These are phyloP conservation scores for Zalerion maritima DNA, from an alignment of 495 filamentous ascomycete species.

Conservation along the genomic window DNA sequence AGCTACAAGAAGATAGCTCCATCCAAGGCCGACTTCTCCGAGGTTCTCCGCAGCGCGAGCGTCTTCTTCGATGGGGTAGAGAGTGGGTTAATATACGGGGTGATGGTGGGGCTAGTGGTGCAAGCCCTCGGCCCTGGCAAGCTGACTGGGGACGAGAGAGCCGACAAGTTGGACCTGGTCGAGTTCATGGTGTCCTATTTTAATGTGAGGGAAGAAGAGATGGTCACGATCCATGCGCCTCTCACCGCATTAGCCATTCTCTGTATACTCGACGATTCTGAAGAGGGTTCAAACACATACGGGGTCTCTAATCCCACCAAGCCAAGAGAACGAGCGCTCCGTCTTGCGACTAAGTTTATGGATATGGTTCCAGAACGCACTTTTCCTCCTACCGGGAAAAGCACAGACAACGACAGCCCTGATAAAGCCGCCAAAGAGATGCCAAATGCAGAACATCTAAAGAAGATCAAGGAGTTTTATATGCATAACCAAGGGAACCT, in stretches of 20 bases:
- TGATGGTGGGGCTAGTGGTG: conserved; percentile 47
- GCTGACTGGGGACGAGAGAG: conserved; percentile 23
- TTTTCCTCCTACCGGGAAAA: conserved; percentile 33
- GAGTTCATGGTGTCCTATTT: conserved; percentile 76
- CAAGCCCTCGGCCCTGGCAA: conserved; percentile 38
- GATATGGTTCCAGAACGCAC: conserved; percentile 57
- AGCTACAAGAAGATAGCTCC: conserved; percentile 45
- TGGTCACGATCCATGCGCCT: conserved; percentile 76
- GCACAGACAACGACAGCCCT: conserved; percentile 15
- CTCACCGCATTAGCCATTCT: conserved; percentile 54
- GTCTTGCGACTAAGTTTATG: conserved; percentile 38
- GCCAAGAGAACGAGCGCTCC: conserved; percentile 22
- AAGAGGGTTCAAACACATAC: conserved; percentile 11
- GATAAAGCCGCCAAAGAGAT: conserved; percentile 13
- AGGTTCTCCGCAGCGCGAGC: conserved; percentile 82
- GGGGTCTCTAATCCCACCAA: conserved; percentile 2
- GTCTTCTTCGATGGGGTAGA: conserved; percentile 97
- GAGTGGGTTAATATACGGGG: conserved; percentile 79
- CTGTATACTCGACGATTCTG: conserved; percentile 38
- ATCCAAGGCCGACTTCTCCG: conserved; percentile 54
- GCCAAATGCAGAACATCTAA: conserved; percentile 38
- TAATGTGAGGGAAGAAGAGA: conserved; percentile 92
- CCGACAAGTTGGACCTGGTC: conserved; percentile 53
- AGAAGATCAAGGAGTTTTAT: conserved; percentile 52
- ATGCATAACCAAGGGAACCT: conserved; percentile 39